These are phyloP conservation scores for Microsporum ferrugineum DNA, from an alignment of 2,329 filamentous ascomycete genomes.

Conservation along the genomic window DNA sequence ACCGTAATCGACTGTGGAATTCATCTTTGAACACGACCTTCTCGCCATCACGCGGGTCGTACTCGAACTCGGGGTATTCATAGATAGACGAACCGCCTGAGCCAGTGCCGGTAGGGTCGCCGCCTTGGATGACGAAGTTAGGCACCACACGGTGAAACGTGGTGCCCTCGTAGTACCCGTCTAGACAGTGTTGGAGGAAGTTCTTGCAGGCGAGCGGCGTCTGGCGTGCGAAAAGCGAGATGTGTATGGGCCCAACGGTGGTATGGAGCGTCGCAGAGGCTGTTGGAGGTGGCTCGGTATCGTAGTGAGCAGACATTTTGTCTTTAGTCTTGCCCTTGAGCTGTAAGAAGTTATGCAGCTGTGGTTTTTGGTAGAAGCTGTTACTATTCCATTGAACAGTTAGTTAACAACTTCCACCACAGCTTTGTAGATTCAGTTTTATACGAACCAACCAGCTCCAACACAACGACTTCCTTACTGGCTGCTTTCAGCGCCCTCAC, in stretches of 20 bases:
- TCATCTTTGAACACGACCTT: constrained; percentile 71
- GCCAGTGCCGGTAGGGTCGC: constrained; percentile 86
- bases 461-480: neutral
- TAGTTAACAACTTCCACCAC: too few relatives aligned
- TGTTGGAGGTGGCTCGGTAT: constrained; percentile 87
- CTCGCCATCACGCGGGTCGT: constrained; percentile 43
- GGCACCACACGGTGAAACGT: constrained; percentile 89
- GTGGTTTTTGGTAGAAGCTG: neutral
- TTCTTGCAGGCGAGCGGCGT: constrained; percentile 84
- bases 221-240: constrained; percentile 93
- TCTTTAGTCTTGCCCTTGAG: neutral
- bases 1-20: constrained; percentile 82
- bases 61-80: constrained; percentile 52
- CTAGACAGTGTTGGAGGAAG: constrained; percentile 87
- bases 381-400: too few relatives aligned
- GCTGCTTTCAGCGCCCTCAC: too few relatives aligned
- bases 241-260: constrained; percentile 72
- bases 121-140: constrained; percentile 86
- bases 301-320: constrained; percentile 78
- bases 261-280: constrained; percentile 86
- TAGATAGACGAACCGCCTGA: constrained; percentile 87
- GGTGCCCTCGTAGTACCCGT: constrained; percentile 89
- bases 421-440: too few relatives aligned
- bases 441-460: neutral
- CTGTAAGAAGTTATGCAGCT: too few relatives aligned